These are phyloP conservation scores for Beta lomatogona DNA, from an alignment of 179 eudicot genomes.

Conservation along the genomic window DNA sequence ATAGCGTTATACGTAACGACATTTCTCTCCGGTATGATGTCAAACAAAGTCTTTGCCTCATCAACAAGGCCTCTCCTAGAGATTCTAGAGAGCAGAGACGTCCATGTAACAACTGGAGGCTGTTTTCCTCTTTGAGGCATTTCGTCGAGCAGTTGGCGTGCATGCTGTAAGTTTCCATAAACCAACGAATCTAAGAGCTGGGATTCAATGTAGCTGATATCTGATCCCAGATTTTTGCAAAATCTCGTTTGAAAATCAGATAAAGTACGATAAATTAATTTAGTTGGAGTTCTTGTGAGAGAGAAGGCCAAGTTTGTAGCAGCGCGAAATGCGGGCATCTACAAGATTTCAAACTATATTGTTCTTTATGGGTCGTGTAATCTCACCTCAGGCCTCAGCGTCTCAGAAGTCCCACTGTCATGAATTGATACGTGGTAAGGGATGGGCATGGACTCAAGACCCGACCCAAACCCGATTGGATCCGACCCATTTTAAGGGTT, in stretches of 20 bases:
- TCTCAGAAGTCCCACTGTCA: too few relatives aligned
- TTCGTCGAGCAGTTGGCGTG: slow-evolving; percentile 45
- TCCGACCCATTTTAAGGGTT: too few relatives aligned
- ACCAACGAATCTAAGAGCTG: slow-evolving; percentile 29
- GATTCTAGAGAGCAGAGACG: slow-evolving; percentile 41
- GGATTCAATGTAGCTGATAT: slow-evolving; percentile 11
- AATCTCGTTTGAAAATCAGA: background rate
- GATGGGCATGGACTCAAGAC: too few relatives aligned
- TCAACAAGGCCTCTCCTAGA: slow-evolving; percentile 33
- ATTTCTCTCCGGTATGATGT: slow-evolving; percentile 44
- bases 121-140: slow-evolving; percentile 32
- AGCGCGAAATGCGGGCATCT: background rate
- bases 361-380: too few relatives aligned
- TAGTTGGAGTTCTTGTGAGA: background rate
- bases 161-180: slow-evolving; percentile 23
- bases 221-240: background rate
- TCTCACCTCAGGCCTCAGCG: too few relatives aligned
- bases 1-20: slow-evolving; percentile 45
- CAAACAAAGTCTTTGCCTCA: slow-evolving; percentile 37
- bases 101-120: slow-evolving; percentile 39
- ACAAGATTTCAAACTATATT: too few relatives aligned
- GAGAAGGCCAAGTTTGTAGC: slow-evolving; percentile 11
- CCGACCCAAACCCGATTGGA: too few relatives aligned
- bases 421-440: too few relatives aligned
- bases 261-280: background rate